These are phyloP conservation scores for Cladophialophora immunda DNA, from an alignment of 2,329 filamentous ascomycete genomes.

Conservation along the genomic window DNA sequence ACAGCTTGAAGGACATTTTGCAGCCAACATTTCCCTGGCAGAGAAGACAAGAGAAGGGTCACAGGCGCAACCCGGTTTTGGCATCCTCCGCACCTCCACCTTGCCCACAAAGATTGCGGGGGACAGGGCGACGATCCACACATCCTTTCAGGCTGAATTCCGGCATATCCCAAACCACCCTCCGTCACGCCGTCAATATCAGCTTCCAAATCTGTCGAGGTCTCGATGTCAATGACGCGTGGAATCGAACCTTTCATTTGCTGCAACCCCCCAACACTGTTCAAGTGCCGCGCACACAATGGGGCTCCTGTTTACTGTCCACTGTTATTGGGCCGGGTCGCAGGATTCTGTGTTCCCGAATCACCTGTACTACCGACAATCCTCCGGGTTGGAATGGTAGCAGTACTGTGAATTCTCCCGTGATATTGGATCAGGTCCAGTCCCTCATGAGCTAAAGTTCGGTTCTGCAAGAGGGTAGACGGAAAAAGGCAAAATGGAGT, in stretches of 20 bases:
- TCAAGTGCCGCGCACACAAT: background rate
- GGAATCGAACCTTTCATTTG: background rate
- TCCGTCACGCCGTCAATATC: background rate
- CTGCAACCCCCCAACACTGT: background rate
- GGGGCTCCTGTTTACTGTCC: background rate
- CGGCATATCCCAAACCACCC: background rate
- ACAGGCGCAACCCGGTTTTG: background rate
- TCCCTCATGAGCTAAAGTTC: background rate
- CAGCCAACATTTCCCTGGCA: background rate
- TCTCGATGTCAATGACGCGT: background rate
- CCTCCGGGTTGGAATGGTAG: background rate
- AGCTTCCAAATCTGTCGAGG: slow-evolving; percentile 8
- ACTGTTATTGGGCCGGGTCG: background rate
- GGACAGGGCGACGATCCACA: slow-evolving; percentile 2
- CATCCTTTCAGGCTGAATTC: slow-evolving; percentile 17
- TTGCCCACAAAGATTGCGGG: slow-evolving; percentile 8
- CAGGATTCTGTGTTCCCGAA: background rate
- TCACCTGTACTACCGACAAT: background rate
- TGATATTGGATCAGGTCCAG: background rate
- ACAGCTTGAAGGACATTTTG: background rate
- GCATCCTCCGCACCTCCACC: background rate
- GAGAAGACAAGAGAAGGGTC: background rate
- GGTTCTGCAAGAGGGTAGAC: background rate
- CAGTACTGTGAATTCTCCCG: background rate
- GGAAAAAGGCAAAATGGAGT: background rate